A percentile compares a stretch with the other conserved stretches of the same genome.
These are phyloP conservation scores for Boletus rex-veris DNA, from an alignment of 768 basidiomycete species.

Conservation along the genomic window DNA sequence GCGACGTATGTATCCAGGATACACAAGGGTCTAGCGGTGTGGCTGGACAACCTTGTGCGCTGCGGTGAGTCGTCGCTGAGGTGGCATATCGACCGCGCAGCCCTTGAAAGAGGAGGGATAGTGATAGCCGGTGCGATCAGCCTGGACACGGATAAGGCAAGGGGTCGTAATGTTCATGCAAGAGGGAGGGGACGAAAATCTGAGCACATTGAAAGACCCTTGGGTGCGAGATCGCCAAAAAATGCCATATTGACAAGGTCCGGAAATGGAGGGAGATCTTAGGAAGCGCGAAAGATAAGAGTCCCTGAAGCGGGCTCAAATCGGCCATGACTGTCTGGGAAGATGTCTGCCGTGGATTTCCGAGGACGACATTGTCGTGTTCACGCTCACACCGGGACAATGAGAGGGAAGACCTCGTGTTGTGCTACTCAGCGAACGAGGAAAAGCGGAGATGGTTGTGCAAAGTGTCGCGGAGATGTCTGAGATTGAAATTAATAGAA, in stretches of 20 bases:
- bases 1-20: slow-evolving; percentile 8
- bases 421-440: slow-evolving; percentile 19
- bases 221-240: slow-evolving; percentile 21
- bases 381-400: neutral
- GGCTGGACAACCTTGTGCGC: neutral
- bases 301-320: slow-evolving; percentile 22
- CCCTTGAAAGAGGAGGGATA: neutral
- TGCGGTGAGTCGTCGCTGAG: neutral
- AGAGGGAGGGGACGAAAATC: slow-evolving; percentile 2
- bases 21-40: slow-evolving; percentile 3
- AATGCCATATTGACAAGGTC: slow-evolving; percentile 19
- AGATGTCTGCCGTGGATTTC: slow-evolving; percentile 15
- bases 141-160: slow-evolving; percentile 10
- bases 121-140: slow-evolving; percentile 20
- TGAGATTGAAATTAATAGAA: slow-evolving; percentile 18
- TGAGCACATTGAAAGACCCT: neutral
- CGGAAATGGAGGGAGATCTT: slow-evolving; percentile 27
- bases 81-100: neutral
- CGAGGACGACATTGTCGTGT: slow-evolving; percentile 2
- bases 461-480: slow-evolving; percentile 27
- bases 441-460: slow-evolving; percentile 5
- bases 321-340: slow-evolving; percentile 6
- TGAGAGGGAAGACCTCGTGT: neutral
- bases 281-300: slow-evolving; percentile 18
- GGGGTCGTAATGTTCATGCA: neutral